These are phyloP conservation scores for Oryza rufipogon DNA, from an alignment of 176 grass and related monocot species.

Conservation along the genomic window DNA sequence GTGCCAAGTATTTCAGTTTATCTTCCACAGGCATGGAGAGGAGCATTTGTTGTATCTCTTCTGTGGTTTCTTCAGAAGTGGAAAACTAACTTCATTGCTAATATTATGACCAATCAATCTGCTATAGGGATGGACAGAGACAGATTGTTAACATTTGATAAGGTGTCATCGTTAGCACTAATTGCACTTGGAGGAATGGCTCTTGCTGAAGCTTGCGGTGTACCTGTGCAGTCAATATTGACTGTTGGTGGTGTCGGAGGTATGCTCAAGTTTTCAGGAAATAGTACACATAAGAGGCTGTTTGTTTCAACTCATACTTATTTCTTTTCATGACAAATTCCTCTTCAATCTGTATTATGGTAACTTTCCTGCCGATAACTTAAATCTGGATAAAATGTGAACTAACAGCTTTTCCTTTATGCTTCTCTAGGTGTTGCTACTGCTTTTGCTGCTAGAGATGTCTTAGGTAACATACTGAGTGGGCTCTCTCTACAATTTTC, in stretches of 20 bases:
- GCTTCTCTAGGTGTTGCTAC: constrained; percentile 63
- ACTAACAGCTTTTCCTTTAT: constrained; percentile 11
- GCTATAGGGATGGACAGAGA: constrained; percentile 42
- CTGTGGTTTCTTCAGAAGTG: constrained; percentile 79
- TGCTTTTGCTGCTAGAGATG: constrained; percentile 87
- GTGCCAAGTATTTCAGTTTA: constrained; percentile 48
- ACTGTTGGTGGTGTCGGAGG: constrained; percentile 86
- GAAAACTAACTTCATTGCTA: constrained; percentile 65
- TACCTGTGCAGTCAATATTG: constrained; percentile 72
- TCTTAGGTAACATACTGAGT: constrained; percentile 72
- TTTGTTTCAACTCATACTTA: not conserved
- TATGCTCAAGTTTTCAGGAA: constrained; percentile 34
- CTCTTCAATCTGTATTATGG: not conserved
- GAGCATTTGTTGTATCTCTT: constrained; percentile 56
- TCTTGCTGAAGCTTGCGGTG: constrained; percentile 68
- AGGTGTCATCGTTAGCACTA: constrained; percentile 63
- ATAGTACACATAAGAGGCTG: not conserved
- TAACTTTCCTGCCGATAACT: not conserved
- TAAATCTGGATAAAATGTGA: constrained; percentile 3
- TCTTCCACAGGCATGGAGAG: constrained; percentile 61
- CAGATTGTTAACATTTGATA: constrained; percentile 69
- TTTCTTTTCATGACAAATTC: not conserved
- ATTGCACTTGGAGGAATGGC: constrained; percentile 67
- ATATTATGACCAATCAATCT: constrained; percentile 32
- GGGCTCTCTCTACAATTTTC: constrained; percentile 76